Evolutionary conservation across 78 protist species (phyloP).

Genomic region (Speleostelium caveatum): DNA sequence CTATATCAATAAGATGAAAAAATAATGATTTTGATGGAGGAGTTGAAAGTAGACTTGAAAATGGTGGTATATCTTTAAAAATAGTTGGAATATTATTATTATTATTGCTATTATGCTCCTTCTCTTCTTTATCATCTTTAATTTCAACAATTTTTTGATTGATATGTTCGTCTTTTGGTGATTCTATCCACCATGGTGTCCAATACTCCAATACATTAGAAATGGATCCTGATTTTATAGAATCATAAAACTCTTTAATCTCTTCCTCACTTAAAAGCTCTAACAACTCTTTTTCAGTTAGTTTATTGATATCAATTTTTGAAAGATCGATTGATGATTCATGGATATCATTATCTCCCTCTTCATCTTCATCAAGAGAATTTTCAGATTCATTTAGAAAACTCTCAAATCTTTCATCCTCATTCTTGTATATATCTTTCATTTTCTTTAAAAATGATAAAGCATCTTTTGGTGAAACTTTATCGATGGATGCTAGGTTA

Average conservation of each 20-base stretch:
- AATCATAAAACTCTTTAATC: conserved; percentile 41
- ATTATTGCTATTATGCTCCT: not conserved
- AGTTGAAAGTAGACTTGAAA: not conserved
- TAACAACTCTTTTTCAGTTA: conserved; percentile 36
- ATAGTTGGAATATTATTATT: conserved; percentile 11
- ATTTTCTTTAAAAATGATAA: conserved; percentile 24
- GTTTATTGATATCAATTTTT: conserved; percentile 17
- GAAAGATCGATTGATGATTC: not conserved
- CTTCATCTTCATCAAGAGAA: not conserved
- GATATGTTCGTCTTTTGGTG: not conserved
- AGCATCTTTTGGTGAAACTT: conserved; percentile 35
- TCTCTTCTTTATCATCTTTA: not conserved
- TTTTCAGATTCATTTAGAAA: not conserved
- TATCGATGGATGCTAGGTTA: conserved; percentile 19
- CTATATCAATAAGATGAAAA: conserved; percentile 48
- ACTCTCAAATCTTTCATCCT: conserved; percentile 28
- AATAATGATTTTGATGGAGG: conserved; percentile 28
- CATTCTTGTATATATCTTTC: conserved; percentile 49
- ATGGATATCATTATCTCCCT: not conserved
- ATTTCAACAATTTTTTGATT: conserved; percentile 18
- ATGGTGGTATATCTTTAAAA: conserved; percentile 8
- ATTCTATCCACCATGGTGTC: conserved; percentile 65
- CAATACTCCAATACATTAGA: conserved; percentile 15
- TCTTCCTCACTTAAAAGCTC: conserved; percentile 15
- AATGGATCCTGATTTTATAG: conserved; percentile 53